Evolutionary conservation across 768 basidiomycete genomes (phyloP), one percentile per base, ranked within the genome.

Genomic region (Podaxis sp.): DNA sequence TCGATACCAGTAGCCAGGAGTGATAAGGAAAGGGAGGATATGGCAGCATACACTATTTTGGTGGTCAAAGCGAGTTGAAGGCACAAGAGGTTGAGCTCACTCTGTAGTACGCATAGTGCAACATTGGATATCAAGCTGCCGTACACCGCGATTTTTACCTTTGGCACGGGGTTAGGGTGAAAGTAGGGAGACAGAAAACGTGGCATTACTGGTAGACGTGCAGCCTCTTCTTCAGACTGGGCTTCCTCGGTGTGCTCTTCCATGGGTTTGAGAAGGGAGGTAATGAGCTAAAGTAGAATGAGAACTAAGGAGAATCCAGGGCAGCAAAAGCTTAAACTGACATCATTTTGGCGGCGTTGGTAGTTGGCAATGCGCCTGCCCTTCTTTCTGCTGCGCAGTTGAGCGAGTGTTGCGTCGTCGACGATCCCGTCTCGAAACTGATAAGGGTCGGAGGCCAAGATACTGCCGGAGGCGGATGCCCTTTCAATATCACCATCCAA

Each of bases 1-100:
- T 98, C 96, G 68, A 95, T 90, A 7, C 83, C 90, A 1, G 94
- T 96, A 10, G 94, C 93, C 61, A 98, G 82, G 53, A 98, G 78
- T 3, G 94, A 93, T 4, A 98, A 77, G 0, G 93, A 96, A 3
- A 83, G 63, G 1, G 93, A 89, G 1, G 91, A 90, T 55, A 92
- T 80, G 11, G 97, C 96, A 11, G 92, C 96, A 70, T 98, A 99
- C 67, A 99, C 91, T 94, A 65, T 28, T 58, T 10, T 1, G 44
- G 52, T 4, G 54, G 21, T 54, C 4, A 51, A 32, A 16, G 18
- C 4, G 37, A 44, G 18, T 18, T 10, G 23, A 58, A 37, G 14
- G 7, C 21, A 52, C 55, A 16, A 9, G 11, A 47, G 23, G 27
- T 3, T 53, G n/a, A 36, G 71, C 80, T 64, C 63, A 91, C 91